Percentiles rank a stretch among this genome's conserved stretches.
These are phyloP conservation scores for Fusarium hostae DNA, from an alignment of 2,329 filamentous ascomycete species.

Conservation along the genomic window DNA sequence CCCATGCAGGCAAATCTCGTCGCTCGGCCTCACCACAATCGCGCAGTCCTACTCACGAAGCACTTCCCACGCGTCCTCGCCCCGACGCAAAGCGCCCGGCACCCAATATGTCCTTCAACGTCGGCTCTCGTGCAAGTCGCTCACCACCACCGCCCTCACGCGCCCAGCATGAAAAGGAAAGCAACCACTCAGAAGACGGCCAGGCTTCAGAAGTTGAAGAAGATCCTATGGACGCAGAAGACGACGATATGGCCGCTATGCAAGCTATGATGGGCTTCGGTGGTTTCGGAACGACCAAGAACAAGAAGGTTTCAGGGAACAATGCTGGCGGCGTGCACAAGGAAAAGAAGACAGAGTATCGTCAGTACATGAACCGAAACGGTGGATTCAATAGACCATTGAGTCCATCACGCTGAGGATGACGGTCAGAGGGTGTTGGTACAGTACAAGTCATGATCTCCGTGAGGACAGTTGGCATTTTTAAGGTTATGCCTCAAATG, in stretches of 20 bases:
- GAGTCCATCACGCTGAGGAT: constrained; percentile 62
- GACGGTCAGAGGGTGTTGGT: background rate
- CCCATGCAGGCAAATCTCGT: constrained; percentile 43
- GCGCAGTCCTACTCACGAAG: constrained; percentile 37
- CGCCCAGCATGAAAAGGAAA: constrained; percentile 25
- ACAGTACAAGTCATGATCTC: constrained; percentile 7
- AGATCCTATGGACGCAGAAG: constrained; percentile 53
- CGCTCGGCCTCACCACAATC: constrained; percentile 53
- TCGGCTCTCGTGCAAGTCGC: constrained; percentile 44
- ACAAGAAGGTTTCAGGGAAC: constrained; percentile 89
- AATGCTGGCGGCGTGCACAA: constrained; percentile 84
- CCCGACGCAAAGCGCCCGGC: constrained; percentile 31
- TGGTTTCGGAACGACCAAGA: constrained; percentile 86
- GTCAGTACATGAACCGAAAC: constrained; percentile 94
- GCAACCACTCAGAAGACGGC: constrained; percentile 16
- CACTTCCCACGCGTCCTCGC: constrained; percentile 52
- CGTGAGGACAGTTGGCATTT: background rate
- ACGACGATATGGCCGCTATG: constrained; percentile 79
- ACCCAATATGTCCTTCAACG: constrained; percentile 51
- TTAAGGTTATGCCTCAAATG: background rate
- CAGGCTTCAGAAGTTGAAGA: constrained; percentile 26
- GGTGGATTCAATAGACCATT: constrained; percentile 85
- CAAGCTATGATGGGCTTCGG: constrained; percentile 90
- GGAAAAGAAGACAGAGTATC: constrained; percentile 93
- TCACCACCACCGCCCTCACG: constrained; percentile 29